Evolutionary conservation across 2,329 filamentous ascomycete genomes (phyloP), one percentile per base, ranked within the genome.

Genomic region (Neoascochyta sp.): DNA sequence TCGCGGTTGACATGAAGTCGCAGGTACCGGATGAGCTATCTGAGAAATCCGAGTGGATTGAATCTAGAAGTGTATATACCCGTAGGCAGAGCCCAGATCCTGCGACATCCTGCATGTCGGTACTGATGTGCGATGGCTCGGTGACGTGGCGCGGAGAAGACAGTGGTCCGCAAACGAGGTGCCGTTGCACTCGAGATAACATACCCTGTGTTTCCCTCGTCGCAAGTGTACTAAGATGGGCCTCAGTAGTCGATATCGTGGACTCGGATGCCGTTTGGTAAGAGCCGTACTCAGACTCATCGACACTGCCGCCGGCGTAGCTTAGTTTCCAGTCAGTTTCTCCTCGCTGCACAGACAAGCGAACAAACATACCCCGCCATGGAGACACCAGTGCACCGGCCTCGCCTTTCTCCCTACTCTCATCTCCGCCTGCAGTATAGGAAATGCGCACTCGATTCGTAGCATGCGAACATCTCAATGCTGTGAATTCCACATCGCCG

Each of bases 211-310:
- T 52, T 45, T 9, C 41, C 43, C 9, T 57, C 39, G 24, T 62
- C 53, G 3, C 56, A 47, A 13, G 32, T 32, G 29, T 44, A 47
- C 31, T 65, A 61, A 2, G 60, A 60, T 3, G 57, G 56, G 1
- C 62, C 47, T 8, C 50, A 43, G 40, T 64, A 64, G 16, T 63
- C 61, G 5, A 62, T 50, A 22, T 43, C 57, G 34, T 56, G 60
- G 7, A 60, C 50, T 38, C 52, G 21, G 20, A 11, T 20, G 18
- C 7, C 10, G 7, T 10, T 20, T 20, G 18, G 18, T 20, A 7
- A 20, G 18, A 7, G 10, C 60, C 56, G 18, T 64, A 60, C 33
- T 65, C 59, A 10, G 63, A 65, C 24, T 66, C 60, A 24, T 66
- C 54, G 7, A 63, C 55, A n/a, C 45, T 48, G 9, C 62, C 61